Conservation (phyloP, 2,329 filamentous ascomycete genomes). For the Albifimbria verrucaria region DNA sequence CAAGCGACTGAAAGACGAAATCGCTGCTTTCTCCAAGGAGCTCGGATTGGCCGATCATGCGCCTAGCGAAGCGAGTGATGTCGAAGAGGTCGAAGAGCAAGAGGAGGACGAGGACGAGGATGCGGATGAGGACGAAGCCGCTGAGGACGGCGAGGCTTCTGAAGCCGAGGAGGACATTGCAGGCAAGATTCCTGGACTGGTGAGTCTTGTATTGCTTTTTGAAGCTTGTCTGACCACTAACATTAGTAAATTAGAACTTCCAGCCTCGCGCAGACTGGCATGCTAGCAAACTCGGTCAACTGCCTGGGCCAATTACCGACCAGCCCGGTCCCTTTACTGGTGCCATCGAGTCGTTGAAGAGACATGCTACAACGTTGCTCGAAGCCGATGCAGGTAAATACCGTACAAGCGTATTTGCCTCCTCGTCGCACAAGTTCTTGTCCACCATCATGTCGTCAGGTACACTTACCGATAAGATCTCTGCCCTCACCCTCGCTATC, state of each 20-base stretch:
- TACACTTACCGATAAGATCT: slow-evolving; percentile 95
- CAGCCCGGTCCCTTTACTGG: slow-evolving; percentile 39
- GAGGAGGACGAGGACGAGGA: slow-evolving; percentile 25
- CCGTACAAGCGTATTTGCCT: slow-evolving; percentile 67
- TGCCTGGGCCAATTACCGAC: slow-evolving; percentile 43
- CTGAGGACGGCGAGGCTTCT: slow-evolving; percentile 23
- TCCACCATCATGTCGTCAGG: slow-evolving; percentile 95
- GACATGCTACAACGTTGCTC: slow-evolving; percentile 71
- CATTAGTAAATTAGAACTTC: slow-evolving; percentile 42
- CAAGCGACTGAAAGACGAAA: slow-evolving; percentile 34
- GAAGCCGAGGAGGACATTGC: slow-evolving; percentile 28
- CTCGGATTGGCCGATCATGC: slow-evolving; percentile 32
- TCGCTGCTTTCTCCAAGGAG: slow-evolving; percentile 35
- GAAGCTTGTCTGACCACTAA: slow-evolving; percentile 28
- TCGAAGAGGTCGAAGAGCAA: slow-evolving; percentile 30
- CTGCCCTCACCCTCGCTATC: slow-evolving; percentile 86
- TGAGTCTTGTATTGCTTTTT: slow-evolving; percentile 17
- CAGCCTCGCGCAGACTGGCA: slow-evolving; percentile 59
- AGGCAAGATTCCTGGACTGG: slow-evolving; percentile 31
- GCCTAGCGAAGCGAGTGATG: slow-evolving; percentile 32
- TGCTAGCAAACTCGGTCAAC: slow-evolving; percentile 36
- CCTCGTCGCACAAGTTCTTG: slow-evolving; percentile 92
- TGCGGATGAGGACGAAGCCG: slow-evolving; percentile 21
- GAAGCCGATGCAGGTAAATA: slow-evolving; percentile 77
- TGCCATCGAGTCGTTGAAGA: slow-evolving; percentile 52